A percentile compares a stretch with the other conserved stretches of the same genome.
Evolutionary conservation across 371 early-diverging fungal genomes (phyloP).

Genomic region (Rhizopus sp.): DNA sequence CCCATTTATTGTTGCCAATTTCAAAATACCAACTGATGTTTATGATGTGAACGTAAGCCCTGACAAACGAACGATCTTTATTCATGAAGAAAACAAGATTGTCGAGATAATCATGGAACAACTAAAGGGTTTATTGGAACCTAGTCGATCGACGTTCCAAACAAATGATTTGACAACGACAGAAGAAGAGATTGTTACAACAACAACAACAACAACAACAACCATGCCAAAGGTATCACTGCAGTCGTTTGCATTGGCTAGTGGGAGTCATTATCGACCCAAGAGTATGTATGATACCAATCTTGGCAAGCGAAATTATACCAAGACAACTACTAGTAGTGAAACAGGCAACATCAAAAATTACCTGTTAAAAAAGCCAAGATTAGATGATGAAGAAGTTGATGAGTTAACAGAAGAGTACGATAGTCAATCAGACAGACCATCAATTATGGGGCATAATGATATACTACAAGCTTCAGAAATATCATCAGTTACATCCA

Average conservation of each 20-base stretch:
- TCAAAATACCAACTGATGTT: conserved; percentile 59
- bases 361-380: neutral
- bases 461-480: no score
- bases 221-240: neutral
- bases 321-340: neutral
- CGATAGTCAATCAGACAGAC: neutral
- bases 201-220: neutral
- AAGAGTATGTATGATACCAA: neutral
- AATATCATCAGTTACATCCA: no score
- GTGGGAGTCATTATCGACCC: neutral
- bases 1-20: conserved; percentile 78
- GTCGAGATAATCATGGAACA: conserved; percentile 23
- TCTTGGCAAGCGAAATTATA: neutral
- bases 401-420: conserved; percentile 10
- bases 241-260: neutral
- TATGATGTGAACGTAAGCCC: conserved; percentile 95
- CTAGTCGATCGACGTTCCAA: conserved; percentile 59
- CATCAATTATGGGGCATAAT: no score
- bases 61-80: conserved; percentile 88
- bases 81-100: conserved; percentile 69
- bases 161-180: conserved; percentile 1
- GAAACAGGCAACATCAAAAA: neutral
- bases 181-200: neutral
- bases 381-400: conserved; percentile 21
- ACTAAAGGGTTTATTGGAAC: conserved; percentile 56